phyloP scores from a whole-genome alignment of 1,284 basidiomycete species.

The Pseudozyma thailandica region DNA sequence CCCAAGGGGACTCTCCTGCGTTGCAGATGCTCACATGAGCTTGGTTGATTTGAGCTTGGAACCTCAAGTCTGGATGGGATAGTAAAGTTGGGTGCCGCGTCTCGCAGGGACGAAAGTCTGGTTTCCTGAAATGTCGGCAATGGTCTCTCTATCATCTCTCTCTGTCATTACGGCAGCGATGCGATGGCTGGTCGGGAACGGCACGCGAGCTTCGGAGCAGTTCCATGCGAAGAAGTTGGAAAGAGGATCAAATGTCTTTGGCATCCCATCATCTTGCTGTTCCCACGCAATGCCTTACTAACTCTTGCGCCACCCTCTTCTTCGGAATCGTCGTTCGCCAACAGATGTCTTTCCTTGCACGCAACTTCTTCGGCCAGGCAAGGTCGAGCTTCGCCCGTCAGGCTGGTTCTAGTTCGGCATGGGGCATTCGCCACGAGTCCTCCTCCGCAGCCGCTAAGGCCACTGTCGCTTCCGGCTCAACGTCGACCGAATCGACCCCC shows the following conservation, averaged over 20 bases:
- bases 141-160: conserved; percentile 2
- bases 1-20: conserved; percentile 41
- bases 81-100: conserved; percentile 52
- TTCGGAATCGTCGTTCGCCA: not conserved
- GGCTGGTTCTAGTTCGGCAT: conserved; percentile 21
- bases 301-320: too few relatives aligned
- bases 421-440: conserved; percentile 47
- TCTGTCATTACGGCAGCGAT: not conserved
- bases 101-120: conserved; percentile 55
- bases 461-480: conserved; percentile 24
- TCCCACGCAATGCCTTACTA: too few relatives aligned
- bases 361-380: conserved; percentile 36
- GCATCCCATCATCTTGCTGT: too few relatives aligned
- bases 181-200: not conserved
- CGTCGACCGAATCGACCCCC: conserved; percentile 49
- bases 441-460: conserved; percentile 20
- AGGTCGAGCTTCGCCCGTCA: conserved; percentile 28
- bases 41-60: conserved; percentile 53
- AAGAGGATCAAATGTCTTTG: too few relatives aligned
- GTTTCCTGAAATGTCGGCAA: conserved; percentile 51
- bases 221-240: too few relatives aligned
- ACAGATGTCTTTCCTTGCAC: conserved; percentile 34
- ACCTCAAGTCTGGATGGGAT: conserved; percentile 38
- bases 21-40: conserved; percentile 34
- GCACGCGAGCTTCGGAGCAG: not conserved